phyloP scores from a whole-genome alignment of 805 yeast species.

The Ogataea populi-albae region DNA sequence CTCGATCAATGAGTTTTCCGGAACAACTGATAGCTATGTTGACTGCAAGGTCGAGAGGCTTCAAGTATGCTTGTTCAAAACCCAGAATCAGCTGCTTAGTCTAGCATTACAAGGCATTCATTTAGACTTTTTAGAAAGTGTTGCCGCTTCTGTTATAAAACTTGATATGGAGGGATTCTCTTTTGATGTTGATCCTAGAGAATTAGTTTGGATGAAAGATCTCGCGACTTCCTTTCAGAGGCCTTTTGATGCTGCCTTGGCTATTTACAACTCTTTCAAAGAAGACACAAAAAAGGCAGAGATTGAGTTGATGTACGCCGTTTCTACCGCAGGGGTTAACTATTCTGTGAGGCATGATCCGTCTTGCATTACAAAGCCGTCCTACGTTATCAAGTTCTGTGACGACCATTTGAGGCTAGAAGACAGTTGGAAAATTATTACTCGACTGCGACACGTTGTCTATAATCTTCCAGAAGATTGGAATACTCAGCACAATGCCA shows the following conservation, averaged over 20 bases:
- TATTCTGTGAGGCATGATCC: constrained; percentile 75
- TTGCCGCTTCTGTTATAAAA: constrained; percentile 6
- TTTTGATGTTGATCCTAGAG: constrained; percentile 20
- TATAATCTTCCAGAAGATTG: constrained; percentile 56
- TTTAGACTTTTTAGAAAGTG: constrained; percentile 1
- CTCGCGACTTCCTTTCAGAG: constrained; percentile 7
- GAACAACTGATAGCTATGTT: constrained; percentile 3
- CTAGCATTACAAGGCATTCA: constrained; percentile 8
- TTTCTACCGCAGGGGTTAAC: constrained; percentile 38
- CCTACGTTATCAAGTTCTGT: constrained; percentile 71
- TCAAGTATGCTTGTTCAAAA: constrained; percentile 11
- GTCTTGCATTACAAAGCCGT: constrained; percentile 84
- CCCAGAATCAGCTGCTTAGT: constrained; percentile 10
- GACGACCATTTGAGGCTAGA: constrained; percentile 72
- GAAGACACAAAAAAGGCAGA: constrained; percentile 19
- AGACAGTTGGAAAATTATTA: constrained; percentile 84
- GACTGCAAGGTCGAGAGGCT: constrained; percentile 11
- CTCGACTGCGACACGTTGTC: constrained; percentile 73
- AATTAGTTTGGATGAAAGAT: constrained; percentile 18
- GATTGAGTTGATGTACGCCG: constrained; percentile 41
- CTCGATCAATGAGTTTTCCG: constrained; percentile 20
- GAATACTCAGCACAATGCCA: constrained; percentile 34
- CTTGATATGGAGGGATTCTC: constrained; percentile 17
- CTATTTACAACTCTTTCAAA: constrained; percentile 6
- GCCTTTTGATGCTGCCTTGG: constrained; percentile 12